Evolutionary conservation across 495 filamentous ascomycete species (phyloP).

Genomic region (Aspergillus steynii): DNA sequence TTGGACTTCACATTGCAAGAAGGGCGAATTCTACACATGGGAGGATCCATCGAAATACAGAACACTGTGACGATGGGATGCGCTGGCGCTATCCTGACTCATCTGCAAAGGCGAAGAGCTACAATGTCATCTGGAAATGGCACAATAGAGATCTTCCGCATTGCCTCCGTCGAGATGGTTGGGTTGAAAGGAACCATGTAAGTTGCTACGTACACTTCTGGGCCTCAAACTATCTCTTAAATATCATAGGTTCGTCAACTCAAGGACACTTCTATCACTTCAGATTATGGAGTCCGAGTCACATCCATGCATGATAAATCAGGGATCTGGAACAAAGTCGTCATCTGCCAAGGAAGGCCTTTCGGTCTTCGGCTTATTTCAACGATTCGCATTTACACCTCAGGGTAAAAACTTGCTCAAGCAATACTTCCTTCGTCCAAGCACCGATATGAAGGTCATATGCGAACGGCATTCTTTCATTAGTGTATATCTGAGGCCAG

Average conservation of each 20-base stretch:
- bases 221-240: neutral
- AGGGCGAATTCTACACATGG: slow-evolving; percentile 68
- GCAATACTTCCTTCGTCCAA: slow-evolving; percentile 84
- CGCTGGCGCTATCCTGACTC: slow-evolving; percentile 78
- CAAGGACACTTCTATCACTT: slow-evolving; percentile 75
- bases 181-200: slow-evolving; percentile 73
- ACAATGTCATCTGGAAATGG: slow-evolving; percentile 58
- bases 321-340: slow-evolving; percentile 66
- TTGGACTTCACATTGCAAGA: slow-evolving; percentile 55
- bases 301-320: slow-evolving; percentile 81
- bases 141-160: slow-evolving; percentile 51
- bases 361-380: slow-evolving; percentile 85
- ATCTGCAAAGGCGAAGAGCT: slow-evolving; percentile 70
- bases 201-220: slow-evolving; percentile 13
- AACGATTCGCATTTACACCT: slow-evolving; percentile 73
- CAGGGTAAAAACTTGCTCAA: slow-evolving; percentile 77
- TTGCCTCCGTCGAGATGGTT: slow-evolving; percentile 75
- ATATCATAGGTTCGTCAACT: slow-evolving; percentile 67
- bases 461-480: slow-evolving; percentile 73
- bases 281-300: slow-evolving; percentile 85
- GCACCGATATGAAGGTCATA: slow-evolving; percentile 64
- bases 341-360: slow-evolving; percentile 82
- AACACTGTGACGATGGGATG: slow-evolving; percentile 77
- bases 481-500: slow-evolving; percentile 64
- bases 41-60: slow-evolving; percentile 74